A percentile compares a stretch with the other conserved stretches of the same genome.
phyloP scores from a whole-genome alignment of 495 filamentous ascomycete genomes.

The Physcia stellaris region DNA sequence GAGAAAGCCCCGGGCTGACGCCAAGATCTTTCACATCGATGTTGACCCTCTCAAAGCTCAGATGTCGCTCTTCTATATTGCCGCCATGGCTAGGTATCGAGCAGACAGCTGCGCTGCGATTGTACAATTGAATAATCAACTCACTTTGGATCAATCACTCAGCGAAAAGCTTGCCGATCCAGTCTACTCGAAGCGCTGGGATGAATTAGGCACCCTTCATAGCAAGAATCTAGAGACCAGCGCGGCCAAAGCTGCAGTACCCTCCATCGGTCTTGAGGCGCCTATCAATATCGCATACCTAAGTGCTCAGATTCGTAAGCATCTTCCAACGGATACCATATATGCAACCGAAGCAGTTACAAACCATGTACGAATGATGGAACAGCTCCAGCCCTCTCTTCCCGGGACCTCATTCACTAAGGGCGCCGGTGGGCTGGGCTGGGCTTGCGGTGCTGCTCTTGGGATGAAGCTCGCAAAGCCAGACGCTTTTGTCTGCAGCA shows the following conservation, averaged over 20 bases:
- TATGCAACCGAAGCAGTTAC: constrained; percentile 86
- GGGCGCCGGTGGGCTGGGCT: constrained; percentile 84
- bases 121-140: constrained; percentile 53
- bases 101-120: constrained; percentile 60
- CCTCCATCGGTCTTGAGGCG: constrained; percentile 36
- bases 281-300: constrained; percentile 61
- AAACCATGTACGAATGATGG: constrained; percentile 60
- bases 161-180: constrained; percentile 31
- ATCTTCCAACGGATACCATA: constrained; percentile 63
- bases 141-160: constrained; percentile 35
- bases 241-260: constrained; percentile 35
- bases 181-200: constrained; percentile 31
- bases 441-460: constrained; percentile 81
- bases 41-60: constrained; percentile 77
- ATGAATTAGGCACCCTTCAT: constrained; percentile 43
- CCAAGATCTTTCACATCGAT: constrained; percentile 70
- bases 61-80: constrained; percentile 74
- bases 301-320: constrained; percentile 44
- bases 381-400: constrained; percentile 60
- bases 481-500: constrained; percentile 72
- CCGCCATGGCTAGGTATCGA: constrained; percentile 61
- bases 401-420: constrained; percentile 88
- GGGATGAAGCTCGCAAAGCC: constrained; percentile 72
- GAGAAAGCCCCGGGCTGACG: constrained; percentile 38
- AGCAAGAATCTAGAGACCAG: constrained; percentile 45